Base-by-base conservation (phyloP, 2,329 filamentous ascomycete genomes). In the Ilyonectria destructans region DNA sequence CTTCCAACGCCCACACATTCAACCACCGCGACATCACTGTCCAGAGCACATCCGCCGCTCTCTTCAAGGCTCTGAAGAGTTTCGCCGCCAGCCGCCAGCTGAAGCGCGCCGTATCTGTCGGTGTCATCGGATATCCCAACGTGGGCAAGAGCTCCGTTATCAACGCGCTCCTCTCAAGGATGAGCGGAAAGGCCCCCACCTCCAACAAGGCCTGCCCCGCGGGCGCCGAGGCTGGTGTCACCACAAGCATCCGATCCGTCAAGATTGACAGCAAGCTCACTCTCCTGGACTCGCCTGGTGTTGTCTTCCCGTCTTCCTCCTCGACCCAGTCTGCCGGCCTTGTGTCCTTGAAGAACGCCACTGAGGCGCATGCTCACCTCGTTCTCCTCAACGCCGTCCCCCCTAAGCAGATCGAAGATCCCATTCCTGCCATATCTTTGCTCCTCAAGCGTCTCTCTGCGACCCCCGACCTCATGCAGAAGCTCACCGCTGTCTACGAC, bases 131-230 rank as follows among this genome's bases (percentile, higher is more conserved):
- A 31, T 98, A 97, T 81, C 95, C 95, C 76, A 98, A 98, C 80
- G 95, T 97, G 67, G 95, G 95, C 79, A 98, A 98, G 85, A 97
- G 94, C 31, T 97, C 95, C 58, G 94, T 98, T 77, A 97, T 98
- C 87, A 98, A 98, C 81, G 93, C 95, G 17, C 90, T 98, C 63
- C 92, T 94, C 21, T 91, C 93, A 43, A 90, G 94, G 43, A 85
- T 97, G 74, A 90, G 92, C 72, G 88, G 90, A 64, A 90, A 89
- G 77, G 89, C 89, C 43, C 84, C 84, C 51, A 80, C 82, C 73
- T 84, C 88, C 74, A 86, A 87, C 40, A 82, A 78, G 69, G 93
- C 94, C 49, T 97, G 95, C 80, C 95, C 95, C 1, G 93, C 93
- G 1, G 95, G 95, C 68, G 95, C 95, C 33, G 95, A 97, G 83